phyloP scores from a whole-genome alignment of 2,329 filamentous ascomycete species.

The Stachybotrys echinatus region DNA sequence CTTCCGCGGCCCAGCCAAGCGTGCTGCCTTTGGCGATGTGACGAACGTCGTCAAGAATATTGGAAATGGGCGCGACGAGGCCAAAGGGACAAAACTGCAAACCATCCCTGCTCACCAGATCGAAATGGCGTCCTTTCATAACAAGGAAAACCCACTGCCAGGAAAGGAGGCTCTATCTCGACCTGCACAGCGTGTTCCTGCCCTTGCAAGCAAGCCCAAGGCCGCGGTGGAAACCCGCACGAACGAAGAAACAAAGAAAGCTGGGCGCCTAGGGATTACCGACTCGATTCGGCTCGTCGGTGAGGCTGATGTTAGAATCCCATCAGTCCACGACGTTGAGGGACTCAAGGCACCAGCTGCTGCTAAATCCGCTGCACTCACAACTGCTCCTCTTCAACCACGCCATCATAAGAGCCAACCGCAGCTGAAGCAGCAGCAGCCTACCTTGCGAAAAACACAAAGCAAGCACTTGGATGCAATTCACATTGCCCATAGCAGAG shows the following conservation, averaged over 20 bases:
- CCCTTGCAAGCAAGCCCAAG: slow-evolving; percentile 15
- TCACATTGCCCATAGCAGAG: neutral
- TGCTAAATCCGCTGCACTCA: slow-evolving; percentile 3
- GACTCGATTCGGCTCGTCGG: slow-evolving; percentile 2
- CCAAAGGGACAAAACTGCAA: slow-evolving; percentile 29
- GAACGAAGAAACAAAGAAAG: slow-evolving; percentile 18
- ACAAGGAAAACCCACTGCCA: slow-evolving; percentile 39
- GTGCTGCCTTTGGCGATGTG: slow-evolving; percentile 75
- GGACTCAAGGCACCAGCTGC: neutral
- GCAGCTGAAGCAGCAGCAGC: slow-evolving; percentile 38
- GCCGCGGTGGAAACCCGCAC: slow-evolving; percentile 14
- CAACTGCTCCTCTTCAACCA: slow-evolving; percentile 25
- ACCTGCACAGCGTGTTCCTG: slow-evolving; percentile 26
- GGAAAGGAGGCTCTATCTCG: slow-evolving; percentile 31
- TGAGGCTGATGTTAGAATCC: neutral
- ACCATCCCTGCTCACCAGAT: slow-evolving; percentile 17
- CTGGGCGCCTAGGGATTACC: slow-evolving; percentile 6
- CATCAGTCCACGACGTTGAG: neutral
- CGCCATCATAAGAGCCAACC: slow-evolving; percentile 52
- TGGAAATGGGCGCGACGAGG: slow-evolving; percentile 21
- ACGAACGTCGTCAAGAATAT: slow-evolving; percentile 58
- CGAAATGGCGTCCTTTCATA: slow-evolving; percentile 17
- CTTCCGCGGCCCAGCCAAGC: slow-evolving; percentile 53
- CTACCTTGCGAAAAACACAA: slow-evolving; percentile 36
- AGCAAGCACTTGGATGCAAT: slow-evolving; percentile 32